phyloP scores from a whole-genome alignment of 1,139 yeast species.

The Arxiozyma bovina region DNA sequence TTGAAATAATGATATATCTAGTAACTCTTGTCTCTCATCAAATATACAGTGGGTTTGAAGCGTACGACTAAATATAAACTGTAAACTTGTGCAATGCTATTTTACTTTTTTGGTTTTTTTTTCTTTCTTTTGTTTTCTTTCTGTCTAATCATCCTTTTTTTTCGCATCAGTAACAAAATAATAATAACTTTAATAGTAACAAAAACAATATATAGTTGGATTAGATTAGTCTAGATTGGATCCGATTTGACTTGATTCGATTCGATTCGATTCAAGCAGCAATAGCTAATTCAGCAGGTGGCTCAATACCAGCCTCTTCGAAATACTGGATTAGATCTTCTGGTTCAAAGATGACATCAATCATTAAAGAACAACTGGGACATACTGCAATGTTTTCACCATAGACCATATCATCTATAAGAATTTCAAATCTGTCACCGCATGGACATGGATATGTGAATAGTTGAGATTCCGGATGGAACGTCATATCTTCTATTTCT shows the following conservation, averaged over 20 bases:
- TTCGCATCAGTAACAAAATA: neutral
- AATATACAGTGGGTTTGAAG: too few relatives aligned
- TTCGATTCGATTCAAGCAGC: slow-evolving; percentile 9
- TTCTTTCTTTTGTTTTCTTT: too few relatives aligned
- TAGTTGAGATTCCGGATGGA: slow-evolving; percentile 67
- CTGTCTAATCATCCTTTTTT: too few relatives aligned
- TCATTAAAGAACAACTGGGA: slow-evolving; percentile 92
- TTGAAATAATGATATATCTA: too few relatives aligned
- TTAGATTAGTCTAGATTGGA: too few relatives aligned
- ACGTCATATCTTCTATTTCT: slow-evolving; percentile 94
- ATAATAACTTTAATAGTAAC: neutral
- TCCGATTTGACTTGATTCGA: too few relatives aligned
- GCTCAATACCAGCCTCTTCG: slow-evolving; percentile 30
- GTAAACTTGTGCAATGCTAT: too few relatives aligned
- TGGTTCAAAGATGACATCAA: slow-evolving; percentile 75
- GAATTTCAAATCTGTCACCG: slow-evolving; percentile 87
- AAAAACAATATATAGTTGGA: too few relatives aligned
- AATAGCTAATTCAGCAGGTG: slow-evolving; percentile 22
- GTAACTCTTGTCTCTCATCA: too few relatives aligned
- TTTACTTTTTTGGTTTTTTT: too few relatives aligned
- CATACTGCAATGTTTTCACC: slow-evolving; percentile 95
- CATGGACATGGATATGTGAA: slow-evolving; percentile 98
- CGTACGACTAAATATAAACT: too few relatives aligned
- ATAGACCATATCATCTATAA: slow-evolving; percentile 74
- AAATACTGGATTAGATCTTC: slow-evolving; percentile 41